These are phyloP conservation scores for Zasmidium angulare DNA, from an alignment of 2,329 filamentous ascomycete species.

Conservation along the genomic window DNA sequence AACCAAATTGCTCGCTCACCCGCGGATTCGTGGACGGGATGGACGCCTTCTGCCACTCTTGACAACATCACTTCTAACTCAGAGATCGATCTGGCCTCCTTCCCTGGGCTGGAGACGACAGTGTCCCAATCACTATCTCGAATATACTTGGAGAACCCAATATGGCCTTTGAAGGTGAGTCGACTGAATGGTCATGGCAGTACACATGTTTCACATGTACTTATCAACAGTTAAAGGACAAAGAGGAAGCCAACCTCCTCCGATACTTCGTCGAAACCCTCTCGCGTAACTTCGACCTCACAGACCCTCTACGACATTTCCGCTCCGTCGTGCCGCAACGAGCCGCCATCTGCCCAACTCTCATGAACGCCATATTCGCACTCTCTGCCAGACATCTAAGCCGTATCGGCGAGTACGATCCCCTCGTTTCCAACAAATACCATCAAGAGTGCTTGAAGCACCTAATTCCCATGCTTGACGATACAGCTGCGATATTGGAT, in stretches of 20 bases:
- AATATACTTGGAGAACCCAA: conserved; percentile 30
- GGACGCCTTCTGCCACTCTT: conserved; percentile 19
- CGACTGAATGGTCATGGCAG: background rate
- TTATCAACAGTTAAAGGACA: conserved; percentile 12
- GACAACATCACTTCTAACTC: conserved; percentile 11
- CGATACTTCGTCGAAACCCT: conserved; percentile 35
- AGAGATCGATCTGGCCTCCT: conserved; percentile 11
- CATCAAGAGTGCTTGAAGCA: conserved; percentile 55
- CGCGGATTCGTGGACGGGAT: conserved; percentile 23
- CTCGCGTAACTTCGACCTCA: conserved; percentile 33
- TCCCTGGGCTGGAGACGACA: conserved; percentile 20
- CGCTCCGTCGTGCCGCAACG: conserved; percentile 55
- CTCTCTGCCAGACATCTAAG: conserved; percentile 57
- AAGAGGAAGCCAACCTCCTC: conserved; percentile 33
- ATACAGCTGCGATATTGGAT: conserved; percentile 43
- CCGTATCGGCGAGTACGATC: conserved; percentile 50
- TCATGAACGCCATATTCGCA: conserved; percentile 59
- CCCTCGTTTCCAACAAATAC: conserved; percentile 53
- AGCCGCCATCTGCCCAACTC: conserved; percentile 51
- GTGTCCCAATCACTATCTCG: conserved; percentile 25
- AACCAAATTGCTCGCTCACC: conserved; percentile 10
- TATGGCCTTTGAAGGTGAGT: conserved; percentile 29
- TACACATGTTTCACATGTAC: background rate
- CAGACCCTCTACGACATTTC: conserved; percentile 48
- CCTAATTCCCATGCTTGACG: conserved; percentile 50